These are phyloP conservation scores for Lasiodiplodia sp. DNA, from an alignment of 2,329 filamentous ascomycete species.

Conservation along the genomic window DNA sequence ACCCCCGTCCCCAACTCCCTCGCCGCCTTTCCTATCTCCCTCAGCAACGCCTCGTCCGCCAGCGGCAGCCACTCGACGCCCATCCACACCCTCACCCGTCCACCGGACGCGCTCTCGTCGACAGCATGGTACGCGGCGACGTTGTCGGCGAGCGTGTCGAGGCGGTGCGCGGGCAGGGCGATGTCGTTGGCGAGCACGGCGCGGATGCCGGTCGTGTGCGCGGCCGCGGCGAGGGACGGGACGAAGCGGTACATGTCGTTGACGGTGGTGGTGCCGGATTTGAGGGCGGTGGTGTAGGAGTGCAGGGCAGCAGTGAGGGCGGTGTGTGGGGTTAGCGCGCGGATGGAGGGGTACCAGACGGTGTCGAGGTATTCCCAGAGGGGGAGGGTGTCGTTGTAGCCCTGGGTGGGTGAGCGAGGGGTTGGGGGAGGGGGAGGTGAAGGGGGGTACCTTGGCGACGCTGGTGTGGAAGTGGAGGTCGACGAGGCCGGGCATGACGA, in stretches of 20 bases:
- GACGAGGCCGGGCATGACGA: constrained; percentile 16
- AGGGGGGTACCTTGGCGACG: background rate
- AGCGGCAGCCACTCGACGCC: constrained; percentile 14
- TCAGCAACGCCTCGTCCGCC: background rate
- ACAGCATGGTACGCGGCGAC: background rate
- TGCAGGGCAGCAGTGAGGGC: background rate
- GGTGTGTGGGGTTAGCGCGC: background rate
- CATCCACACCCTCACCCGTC: background rate
- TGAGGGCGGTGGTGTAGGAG: constrained; percentile 18
- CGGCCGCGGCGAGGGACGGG: background rate
- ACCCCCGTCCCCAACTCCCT: background rate
- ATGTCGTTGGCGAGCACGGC: background rate
- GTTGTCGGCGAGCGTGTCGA: constrained; percentile 12
- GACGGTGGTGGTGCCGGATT: constrained; percentile 21
- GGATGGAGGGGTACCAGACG: constrained; percentile 26
- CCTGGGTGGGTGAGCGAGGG: background rate
- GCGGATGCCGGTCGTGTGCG: background rate
- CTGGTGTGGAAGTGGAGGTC: constrained; percentile 22
- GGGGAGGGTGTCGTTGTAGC: constrained; percentile 23
- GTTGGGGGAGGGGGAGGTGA: background rate
- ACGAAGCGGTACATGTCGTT: constrained; percentile 26
- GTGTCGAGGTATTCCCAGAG: constrained; percentile 27
- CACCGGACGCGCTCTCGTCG: background rate
- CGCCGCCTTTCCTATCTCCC: background rate
- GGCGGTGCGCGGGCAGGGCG: background rate